phyloP scores from a whole-genome alignment of 768 basidiomycete species.

The Pisolithus microcarpus region DNA sequence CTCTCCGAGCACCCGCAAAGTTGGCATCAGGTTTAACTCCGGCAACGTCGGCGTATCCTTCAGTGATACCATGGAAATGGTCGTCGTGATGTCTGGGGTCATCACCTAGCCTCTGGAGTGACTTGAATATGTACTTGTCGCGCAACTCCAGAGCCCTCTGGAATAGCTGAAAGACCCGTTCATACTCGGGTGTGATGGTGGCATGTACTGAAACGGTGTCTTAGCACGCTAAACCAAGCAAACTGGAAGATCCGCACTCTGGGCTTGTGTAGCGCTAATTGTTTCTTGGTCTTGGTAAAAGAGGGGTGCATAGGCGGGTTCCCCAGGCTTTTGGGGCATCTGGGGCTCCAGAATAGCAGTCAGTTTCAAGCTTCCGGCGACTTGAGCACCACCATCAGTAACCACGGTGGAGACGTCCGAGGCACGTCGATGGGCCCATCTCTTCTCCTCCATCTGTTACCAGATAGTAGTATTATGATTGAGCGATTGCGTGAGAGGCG shows the following conservation, averaged over 20 bases:
- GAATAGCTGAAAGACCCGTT: constrained; percentile 60
- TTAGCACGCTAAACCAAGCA: constrained; percentile 3
- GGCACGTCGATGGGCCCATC: constrained; percentile 54
- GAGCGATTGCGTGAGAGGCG: constrained; percentile 1
- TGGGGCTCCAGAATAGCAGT: constrained; percentile 27
- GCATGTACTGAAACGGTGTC: constrained; percentile 13
- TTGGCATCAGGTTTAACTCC: constrained; percentile 62
- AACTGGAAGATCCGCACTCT: constrained; percentile 18
- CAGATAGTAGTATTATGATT: constrained; percentile 1
- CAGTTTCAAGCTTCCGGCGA: constrained; percentile 35
- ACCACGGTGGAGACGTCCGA: constrained; percentile 40
- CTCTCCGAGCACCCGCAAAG: constrained; percentile 16
- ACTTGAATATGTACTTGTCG: constrained; percentile 89
- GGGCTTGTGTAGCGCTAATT: constrained; percentile 20
- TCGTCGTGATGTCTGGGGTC: constrained; percentile 91
- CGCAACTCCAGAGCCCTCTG: constrained; percentile 83
- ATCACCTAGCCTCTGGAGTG: constrained; percentile 88
- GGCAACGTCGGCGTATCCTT: constrained; percentile 53
- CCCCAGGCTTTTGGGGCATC: constrained; percentile 12
- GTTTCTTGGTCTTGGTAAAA: constrained; percentile 34
- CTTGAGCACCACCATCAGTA: constrained; percentile 23
- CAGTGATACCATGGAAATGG: constrained; percentile 59
- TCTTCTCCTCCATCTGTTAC: constrained; percentile 66
- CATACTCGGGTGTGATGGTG: constrained; percentile 36
- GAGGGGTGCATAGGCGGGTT: constrained; percentile 8